Evolutionary conservation across 768 basidiomycete genomes (phyloP).

Genomic region (Pilatotrama ljubarskyi): DNA sequence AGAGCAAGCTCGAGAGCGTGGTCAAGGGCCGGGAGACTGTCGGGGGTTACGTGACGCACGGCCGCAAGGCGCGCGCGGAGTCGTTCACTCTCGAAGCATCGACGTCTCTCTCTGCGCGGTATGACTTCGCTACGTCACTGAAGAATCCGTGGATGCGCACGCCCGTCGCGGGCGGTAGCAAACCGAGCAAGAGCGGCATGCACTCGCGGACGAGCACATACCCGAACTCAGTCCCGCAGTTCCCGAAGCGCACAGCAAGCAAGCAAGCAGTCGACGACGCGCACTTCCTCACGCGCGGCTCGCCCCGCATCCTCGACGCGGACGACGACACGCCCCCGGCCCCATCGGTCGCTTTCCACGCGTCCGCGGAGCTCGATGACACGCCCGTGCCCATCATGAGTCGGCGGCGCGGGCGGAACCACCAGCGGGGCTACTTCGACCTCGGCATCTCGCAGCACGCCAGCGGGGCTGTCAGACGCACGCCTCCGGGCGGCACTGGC

Average conservation of each 20-base stretch:
- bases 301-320: conserved; percentile 49
- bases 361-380: conserved; percentile 22
- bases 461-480: conserved; percentile 37
- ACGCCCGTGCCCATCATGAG: conserved; percentile 22
- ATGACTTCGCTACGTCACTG: conserved; percentile 56
- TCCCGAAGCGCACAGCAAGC: conserved; percentile 20
- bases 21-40: conserved; percentile 37
- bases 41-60: conserved; percentile 28
- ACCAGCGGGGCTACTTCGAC: conserved; percentile 61
- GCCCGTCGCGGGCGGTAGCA: conserved; percentile 17
- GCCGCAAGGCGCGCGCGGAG: conserved; percentile 22
- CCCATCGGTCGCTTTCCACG: conserved; percentile 2
- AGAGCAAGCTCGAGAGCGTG: conserved; percentile 67
- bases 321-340: conserved; percentile 19
- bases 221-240: conserved; percentile 33
- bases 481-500: conserved; percentile 49
- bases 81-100: conserved; percentile 29
- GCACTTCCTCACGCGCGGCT: conserved; percentile 38
- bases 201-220: conserved; percentile 50
- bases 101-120: conserved; percentile 50
- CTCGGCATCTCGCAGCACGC: conserved; percentile 27
- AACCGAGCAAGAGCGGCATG: neutral
- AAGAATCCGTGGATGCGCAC: conserved; percentile 47
- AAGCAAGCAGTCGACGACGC: conserved; percentile 12
- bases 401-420: conserved; percentile 41